Conservation (phyloP, 176 grass and related monocot species). For the Cenchrus americanus region DNA sequence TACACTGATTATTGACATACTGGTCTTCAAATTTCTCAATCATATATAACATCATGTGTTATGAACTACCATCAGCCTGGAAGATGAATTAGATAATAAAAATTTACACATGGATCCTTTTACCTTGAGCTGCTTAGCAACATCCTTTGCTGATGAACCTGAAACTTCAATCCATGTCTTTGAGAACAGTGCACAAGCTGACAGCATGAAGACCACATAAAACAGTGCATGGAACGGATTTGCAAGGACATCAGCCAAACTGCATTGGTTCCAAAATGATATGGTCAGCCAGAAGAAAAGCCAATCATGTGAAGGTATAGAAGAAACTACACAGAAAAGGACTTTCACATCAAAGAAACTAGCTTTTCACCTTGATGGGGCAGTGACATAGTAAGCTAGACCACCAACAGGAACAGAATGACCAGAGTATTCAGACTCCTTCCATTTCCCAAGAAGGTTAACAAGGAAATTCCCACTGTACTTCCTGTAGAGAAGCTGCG, state of each 20-base stretch:
- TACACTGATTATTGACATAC: not conserved
- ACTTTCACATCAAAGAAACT: slow-evolving; percentile 11
- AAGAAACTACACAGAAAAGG: not conserved
- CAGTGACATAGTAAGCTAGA: slow-evolving; percentile 95
- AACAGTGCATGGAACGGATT: slow-evolving; percentile 96
- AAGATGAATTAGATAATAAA: not conserved
- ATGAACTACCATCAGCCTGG: not conserved
- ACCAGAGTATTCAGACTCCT: slow-evolving; percentile 93
- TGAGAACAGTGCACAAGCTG: slow-evolving; percentile 85
- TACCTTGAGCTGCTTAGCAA: slow-evolving; percentile 97
- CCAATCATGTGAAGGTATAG: not conserved
- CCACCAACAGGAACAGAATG: slow-evolving; percentile 88
- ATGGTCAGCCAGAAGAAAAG: slow-evolving; percentile 33
- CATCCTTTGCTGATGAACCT: slow-evolving; percentile 91
- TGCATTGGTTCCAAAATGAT: slow-evolving; percentile 45
- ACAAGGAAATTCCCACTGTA: slow-evolving; percentile 92
- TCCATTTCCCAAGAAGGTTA: slow-evolving; percentile 88
- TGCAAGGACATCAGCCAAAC: slow-evolving; percentile 83
- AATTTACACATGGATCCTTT: slow-evolving; percentile 7
- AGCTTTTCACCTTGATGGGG: slow-evolving; percentile 78
- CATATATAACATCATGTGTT: not conserved
- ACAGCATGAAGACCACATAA: slow-evolving; percentile 87
- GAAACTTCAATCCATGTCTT: slow-evolving; percentile 98
- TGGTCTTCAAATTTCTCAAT: not conserved
- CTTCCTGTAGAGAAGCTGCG: slow-evolving; percentile 87